These are phyloP conservation scores for Ophiostoma ips DNA, from an alignment of 2,329 filamentous ascomycete genomes.

Conservation along the genomic window DNA sequence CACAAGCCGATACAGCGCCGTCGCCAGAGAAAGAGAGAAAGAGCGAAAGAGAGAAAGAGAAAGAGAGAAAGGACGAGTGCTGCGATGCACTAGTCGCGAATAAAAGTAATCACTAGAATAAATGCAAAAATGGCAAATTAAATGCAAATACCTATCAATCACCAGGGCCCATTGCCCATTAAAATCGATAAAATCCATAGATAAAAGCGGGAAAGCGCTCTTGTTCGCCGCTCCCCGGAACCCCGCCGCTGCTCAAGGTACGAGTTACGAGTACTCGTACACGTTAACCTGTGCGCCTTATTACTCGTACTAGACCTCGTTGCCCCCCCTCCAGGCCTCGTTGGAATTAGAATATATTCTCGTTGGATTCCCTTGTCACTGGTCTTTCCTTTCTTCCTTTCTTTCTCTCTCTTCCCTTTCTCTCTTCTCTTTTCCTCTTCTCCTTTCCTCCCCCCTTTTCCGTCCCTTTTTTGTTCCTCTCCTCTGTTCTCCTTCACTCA, in stretches of 20 bases:
- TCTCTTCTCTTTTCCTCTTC: not conserved
- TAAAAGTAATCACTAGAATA: no score
- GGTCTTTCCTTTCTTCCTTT: not conserved
- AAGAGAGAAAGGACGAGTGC: no score
- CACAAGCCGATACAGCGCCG: slow-evolving; percentile 8
- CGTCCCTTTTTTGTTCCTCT: not conserved
- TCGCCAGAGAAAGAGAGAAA: slow-evolving; percentile 1
- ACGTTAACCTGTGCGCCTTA: not conserved
- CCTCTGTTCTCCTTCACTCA: not conserved
- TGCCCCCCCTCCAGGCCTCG: not conserved
- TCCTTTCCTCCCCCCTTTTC: slow-evolving; percentile 1
- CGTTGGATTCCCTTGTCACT: not conserved
- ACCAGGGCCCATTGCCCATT: no score
- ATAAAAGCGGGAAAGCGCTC: slow-evolving; percentile 8
- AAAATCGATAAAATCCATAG: slow-evolving; percentile 1
- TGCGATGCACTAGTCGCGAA: not conserved
- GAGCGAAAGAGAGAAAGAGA: no score
- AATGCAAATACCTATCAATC: no score
- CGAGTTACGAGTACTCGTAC: not conserved
- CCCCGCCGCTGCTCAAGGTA: slow-evolving; percentile 6
- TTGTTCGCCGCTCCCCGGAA: slow-evolving; percentile 11
- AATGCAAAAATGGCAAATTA: no score
- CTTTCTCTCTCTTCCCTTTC: not conserved
- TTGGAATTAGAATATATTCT: not conserved
- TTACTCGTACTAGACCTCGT: not conserved